Evolutionary conservation across 2,329 filamentous ascomycete species (phyloP).

Genomic region (Bipolaris cookei): DNA sequence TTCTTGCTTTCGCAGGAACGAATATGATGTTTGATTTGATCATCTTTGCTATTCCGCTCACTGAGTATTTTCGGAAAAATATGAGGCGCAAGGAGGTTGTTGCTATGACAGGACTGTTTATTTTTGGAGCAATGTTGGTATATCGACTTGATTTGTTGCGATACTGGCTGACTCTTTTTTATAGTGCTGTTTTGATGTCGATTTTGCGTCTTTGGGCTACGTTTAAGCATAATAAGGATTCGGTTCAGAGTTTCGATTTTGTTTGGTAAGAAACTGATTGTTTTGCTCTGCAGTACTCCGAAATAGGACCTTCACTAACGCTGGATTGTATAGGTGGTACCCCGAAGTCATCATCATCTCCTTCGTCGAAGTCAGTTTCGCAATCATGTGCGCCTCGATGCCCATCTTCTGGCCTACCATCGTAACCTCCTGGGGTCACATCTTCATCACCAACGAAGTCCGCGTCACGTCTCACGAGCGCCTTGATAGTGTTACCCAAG

Average conservation of each 20-base stretch:
- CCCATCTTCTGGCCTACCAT: conserved; percentile 49
- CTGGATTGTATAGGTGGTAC: conserved; percentile 25
- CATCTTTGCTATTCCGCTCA: conserved; percentile 38
- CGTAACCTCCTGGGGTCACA: conserved; percentile 34
- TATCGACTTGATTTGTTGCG: background rate
- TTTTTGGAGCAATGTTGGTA: conserved; percentile 35
- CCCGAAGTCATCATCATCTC: conserved; percentile 39
- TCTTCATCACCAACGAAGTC: conserved; percentile 46
- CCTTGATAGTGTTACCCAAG: conserved; percentile 10
- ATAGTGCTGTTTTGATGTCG: conserved; percentile 39
- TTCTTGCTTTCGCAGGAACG: conserved; percentile 32
- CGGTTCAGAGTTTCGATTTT: conserved; percentile 33
- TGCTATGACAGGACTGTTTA: conserved; percentile 37
- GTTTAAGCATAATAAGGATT: conserved; percentile 24
- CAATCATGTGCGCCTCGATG: conserved; percentile 47
- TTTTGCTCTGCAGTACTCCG: background rate
- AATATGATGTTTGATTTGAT: conserved; percentile 43
- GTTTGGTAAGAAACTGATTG: conserved; percentile 24
- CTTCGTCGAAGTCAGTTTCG: conserved; percentile 44
- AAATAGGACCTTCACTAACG: background rate
- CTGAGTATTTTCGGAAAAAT: conserved; percentile 31
- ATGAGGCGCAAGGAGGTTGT: conserved; percentile 32
- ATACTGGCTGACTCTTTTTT: conserved; percentile 3
- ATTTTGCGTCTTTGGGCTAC: conserved; percentile 39
- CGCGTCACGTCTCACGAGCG: conserved; percentile 36